phyloP scores from a whole-genome alignment of 805 yeast species.

The Yamadazyma philogaea region DNA sequence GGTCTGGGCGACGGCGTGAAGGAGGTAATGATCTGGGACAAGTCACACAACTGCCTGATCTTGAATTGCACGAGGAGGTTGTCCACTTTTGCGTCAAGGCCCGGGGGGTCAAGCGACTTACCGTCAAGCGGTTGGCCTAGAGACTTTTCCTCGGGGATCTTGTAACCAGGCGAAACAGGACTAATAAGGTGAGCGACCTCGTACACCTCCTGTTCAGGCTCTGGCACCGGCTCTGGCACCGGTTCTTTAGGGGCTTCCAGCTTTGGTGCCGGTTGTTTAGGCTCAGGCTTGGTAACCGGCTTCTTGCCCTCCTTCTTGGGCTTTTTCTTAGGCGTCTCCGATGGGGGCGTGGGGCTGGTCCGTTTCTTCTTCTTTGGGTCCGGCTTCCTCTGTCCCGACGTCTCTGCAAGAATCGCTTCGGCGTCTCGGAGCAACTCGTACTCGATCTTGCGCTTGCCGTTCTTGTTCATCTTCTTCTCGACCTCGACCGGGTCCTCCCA shows the following conservation, averaged over 20 bases:
- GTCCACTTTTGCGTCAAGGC: not conserved
- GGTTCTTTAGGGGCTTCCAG: not conserved
- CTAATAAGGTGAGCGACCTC: constrained; percentile 14
- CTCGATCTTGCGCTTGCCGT: constrained; percentile 58
- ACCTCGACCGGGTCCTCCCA: constrained; percentile 83
- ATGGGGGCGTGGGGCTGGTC: constrained; percentile 6
- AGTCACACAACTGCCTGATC: constrained; percentile 8
- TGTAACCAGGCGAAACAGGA: constrained; percentile 13
- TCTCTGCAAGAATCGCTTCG: constrained; percentile 47
- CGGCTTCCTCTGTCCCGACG: constrained; percentile 13
- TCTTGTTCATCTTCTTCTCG: constrained; percentile 43
- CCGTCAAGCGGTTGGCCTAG: not conserved
- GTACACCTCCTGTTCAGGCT: constrained; percentile 1
- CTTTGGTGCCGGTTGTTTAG: not conserved
- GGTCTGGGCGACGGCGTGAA: not conserved
- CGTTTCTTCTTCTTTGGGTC: constrained; percentile 7
- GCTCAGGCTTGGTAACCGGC: not conserved
- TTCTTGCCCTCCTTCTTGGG: constrained; percentile 9
- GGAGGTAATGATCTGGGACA: not conserved
- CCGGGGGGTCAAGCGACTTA: not conserved
- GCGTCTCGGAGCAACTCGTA: constrained; percentile 65
- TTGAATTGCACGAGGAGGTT: not conserved
- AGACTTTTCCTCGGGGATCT: not conserved
- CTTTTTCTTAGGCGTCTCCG: constrained; percentile 3
- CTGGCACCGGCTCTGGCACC: not conserved